Evolutionary conservation across 768 basidiomycete species (phyloP).

Genomic region (Lyophyllum decastes): DNA sequence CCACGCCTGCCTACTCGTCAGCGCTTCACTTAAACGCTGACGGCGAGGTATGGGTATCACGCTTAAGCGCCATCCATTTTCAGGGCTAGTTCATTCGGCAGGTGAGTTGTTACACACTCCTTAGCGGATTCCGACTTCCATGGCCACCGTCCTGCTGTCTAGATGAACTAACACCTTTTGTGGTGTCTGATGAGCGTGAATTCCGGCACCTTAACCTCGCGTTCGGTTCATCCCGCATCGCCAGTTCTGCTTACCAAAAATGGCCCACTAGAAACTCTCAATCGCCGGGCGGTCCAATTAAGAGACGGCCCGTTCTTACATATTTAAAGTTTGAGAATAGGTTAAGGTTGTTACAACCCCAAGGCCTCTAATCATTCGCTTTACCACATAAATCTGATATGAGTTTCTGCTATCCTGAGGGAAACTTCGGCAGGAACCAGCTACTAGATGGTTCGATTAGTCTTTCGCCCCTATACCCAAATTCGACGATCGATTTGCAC

Average conservation of each 20-base stretch:
- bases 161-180: slow-evolving; percentile 85
- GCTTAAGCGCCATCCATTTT: slow-evolving; percentile 78
- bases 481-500: slow-evolving; percentile 95
- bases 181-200: slow-evolving; percentile 85
- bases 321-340: slow-evolving; percentile 71
- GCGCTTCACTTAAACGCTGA: slow-evolving; percentile 55
- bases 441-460: slow-evolving; percentile 72
- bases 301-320: slow-evolving; percentile 73
- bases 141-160: slow-evolving; percentile 89
- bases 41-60: slow-evolving; percentile 78
- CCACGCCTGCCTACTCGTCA: not conserved
- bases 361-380: slow-evolving; percentile 79
- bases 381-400: slow-evolving; percentile 51
- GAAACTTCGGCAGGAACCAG: slow-evolving; percentile 91
- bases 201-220: slow-evolving; percentile 73
- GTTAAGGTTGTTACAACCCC: not conserved
- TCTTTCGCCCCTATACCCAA: slow-evolving; percentile 97
- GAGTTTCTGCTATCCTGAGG: slow-evolving; percentile 44
- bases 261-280: slow-evolving; percentile 82
- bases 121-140: slow-evolving; percentile 86
- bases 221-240: slow-evolving; percentile 65
- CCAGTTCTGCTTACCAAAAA: slow-evolving; percentile 75
- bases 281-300: slow-evolving; percentile 81
- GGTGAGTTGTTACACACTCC: slow-evolving; percentile 76
- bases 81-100: slow-evolving; percentile 81